phyloP scores from a whole-genome alignment of 2,329 filamentous ascomycete species.

The Colletotrichum tamarilloi region DNA sequence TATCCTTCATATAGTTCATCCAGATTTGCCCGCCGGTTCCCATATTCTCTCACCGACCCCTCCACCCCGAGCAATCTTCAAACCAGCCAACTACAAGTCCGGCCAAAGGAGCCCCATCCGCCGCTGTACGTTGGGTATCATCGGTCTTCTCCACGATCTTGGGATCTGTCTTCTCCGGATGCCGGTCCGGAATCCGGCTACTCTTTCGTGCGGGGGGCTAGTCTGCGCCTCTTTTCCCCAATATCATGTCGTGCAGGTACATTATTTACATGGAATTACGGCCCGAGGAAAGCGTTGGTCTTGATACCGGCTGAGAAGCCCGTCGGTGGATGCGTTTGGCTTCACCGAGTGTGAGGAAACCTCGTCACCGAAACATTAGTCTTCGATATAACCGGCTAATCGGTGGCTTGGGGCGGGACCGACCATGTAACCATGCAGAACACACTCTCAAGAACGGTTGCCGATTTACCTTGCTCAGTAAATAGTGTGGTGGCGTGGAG shows the following conservation, averaged over 20 bases:
- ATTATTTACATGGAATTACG: neutral
- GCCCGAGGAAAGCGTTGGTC: neutral
- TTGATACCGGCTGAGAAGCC: neutral
- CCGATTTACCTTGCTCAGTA: neutral
- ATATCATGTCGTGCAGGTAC: neutral
- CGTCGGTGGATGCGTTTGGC: neutral
- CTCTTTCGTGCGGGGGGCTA: neutral
- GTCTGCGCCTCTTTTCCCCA: neutral
- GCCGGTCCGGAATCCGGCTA: neutral
- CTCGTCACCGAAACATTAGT: neutral
- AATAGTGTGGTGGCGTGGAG: neutral
- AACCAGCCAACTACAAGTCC: neutral
- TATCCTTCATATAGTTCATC: slow-evolving; percentile 18
- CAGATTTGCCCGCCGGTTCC: neutral
- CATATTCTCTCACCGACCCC: slow-evolving; percentile 3
- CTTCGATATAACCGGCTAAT: neutral
- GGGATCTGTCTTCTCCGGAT: neutral
- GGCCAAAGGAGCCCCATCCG: neutral
- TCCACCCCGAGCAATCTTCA: neutral
- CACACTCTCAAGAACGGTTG: neutral
- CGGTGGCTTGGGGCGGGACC: neutral
- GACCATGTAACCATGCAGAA: neutral
- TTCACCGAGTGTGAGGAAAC: neutral
- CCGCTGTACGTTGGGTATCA: neutral
- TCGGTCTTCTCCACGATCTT: neutral